Percentiles rank a stretch among this genome's conserved stretches.
phyloP scores from a whole-genome alignment of 208 protist species.

The Acanthamoeba royreba region DNA sequence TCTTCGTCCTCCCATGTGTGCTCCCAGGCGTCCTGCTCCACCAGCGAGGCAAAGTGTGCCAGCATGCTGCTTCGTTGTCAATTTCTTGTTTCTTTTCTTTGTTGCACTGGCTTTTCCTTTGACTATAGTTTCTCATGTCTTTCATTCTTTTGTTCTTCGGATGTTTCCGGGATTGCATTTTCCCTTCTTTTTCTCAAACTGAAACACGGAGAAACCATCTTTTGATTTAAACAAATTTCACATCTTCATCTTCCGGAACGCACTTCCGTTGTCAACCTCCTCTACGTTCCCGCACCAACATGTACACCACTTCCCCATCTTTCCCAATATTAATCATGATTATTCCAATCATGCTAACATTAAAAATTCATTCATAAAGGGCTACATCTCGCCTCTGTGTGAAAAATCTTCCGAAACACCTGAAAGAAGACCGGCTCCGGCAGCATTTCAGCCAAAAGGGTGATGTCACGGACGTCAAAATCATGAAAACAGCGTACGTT shows the following conservation, averaged over 20 bases:
- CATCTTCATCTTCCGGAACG: neutral
- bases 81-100: neutral
- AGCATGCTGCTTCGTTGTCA: neutral
- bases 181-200: neutral
- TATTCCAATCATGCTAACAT: too few species aligned
- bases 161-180: neutral
- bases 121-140: neutral
- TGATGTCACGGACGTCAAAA: constrained; percentile 84
- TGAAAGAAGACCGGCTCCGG: constrained; percentile 88
- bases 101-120: neutral
- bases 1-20: constrained; percentile 26
- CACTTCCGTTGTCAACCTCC: too few species aligned
- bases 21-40: neutral
- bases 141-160: neutral
- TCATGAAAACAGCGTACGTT: constrained; percentile 64
- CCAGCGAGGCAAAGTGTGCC: constrained; percentile 4
- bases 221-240: neutral
- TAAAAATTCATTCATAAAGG: too few species aligned
- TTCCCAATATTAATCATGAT: too few species aligned
- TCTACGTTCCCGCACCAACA: too few species aligned
- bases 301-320: too few species aligned
- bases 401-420: constrained; percentile 91
- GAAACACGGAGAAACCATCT: neutral
- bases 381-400: constrained; percentile 85
- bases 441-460: constrained; percentile 84